A percentile compares a stretch with the other conserved stretches of the same genome.
These are phyloP conservation scores for Ilex paraguariensis DNA, from an alignment of 305 asterid genomes.

Conservation along the genomic window DNA sequence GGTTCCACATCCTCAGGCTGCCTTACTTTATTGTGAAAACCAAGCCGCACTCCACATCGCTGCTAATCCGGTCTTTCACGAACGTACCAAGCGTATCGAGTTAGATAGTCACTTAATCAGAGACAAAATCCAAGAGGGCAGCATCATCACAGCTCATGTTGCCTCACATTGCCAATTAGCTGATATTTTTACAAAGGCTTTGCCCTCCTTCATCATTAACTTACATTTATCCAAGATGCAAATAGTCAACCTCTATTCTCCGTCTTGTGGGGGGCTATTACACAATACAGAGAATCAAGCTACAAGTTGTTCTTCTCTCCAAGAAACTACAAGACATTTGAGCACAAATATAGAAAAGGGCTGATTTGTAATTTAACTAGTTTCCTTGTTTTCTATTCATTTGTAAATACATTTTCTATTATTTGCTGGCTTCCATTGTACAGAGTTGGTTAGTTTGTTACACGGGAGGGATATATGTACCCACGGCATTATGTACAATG, in stretches of 20 bases:
- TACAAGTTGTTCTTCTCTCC: background rate
- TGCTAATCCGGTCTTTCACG: too few relatives aligned
- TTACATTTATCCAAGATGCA: background rate
- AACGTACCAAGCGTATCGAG: too few relatives aligned
- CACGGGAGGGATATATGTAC: too few relatives aligned
- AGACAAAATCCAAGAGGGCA: background rate
- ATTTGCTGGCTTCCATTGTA: too few relatives aligned
- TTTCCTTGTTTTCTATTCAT: too few relatives aligned
- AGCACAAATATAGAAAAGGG: background rate
- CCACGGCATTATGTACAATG: background rate
- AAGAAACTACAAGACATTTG: background rate
- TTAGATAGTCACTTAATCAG: background rate
- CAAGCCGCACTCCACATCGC: background rate
- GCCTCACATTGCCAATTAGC: background rate
- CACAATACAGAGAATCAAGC: background rate
- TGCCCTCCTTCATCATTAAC: background rate
- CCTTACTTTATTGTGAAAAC: background rate
- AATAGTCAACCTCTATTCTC: background rate
- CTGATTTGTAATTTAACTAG: too few relatives aligned
- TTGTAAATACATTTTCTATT: too few relatives aligned
- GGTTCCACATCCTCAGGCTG: background rate
- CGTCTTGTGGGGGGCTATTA: background rate
- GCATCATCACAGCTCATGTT: background rate
- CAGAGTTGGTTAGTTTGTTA: too few relatives aligned
- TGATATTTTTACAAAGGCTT: background rate